phyloP scores from a whole-genome alignment of 768 basidiomycete species.

The Exidia glandulosa region DNA sequence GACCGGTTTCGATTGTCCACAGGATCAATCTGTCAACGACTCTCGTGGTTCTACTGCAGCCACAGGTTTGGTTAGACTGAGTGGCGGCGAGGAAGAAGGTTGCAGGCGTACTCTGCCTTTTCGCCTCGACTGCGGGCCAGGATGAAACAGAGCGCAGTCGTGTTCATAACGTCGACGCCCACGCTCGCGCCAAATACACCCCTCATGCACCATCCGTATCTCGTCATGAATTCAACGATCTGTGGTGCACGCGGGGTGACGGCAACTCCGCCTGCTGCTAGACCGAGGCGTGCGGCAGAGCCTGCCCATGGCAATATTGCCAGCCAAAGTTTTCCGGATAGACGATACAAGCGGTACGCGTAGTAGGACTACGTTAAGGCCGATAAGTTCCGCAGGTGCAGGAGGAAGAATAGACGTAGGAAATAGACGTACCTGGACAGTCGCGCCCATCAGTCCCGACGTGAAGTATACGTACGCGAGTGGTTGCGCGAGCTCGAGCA shows the following conservation, averaged over 20 bases:
- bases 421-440: background rate
- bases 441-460: background rate
- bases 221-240: background rate
- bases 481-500: background rate
- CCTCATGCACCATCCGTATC: background rate
- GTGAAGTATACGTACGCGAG: background rate
- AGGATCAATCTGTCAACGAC: background rate
- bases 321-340: background rate
- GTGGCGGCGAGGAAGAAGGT: background rate
- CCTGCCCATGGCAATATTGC: background rate
- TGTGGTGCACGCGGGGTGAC: background rate
- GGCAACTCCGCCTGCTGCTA: background rate
- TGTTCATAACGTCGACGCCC: background rate
- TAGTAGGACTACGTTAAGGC: background rate
- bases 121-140: background rate
- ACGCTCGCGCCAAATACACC: background rate
- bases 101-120: background rate
- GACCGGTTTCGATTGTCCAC: background rate
- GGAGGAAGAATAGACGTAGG: too few relatives aligned
- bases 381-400: background rate
- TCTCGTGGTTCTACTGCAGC: background rate
- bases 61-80: background rate
- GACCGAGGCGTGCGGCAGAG: background rate
- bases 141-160: background rate
- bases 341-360: background rate